Percentiles rank a stretch among this genome's conserved stretches.
These are phyloP conservation scores for Cylindrotheca fusiformis DNA, from an alignment of 108 stramenopile species.

Conservation along the genomic window DNA sequence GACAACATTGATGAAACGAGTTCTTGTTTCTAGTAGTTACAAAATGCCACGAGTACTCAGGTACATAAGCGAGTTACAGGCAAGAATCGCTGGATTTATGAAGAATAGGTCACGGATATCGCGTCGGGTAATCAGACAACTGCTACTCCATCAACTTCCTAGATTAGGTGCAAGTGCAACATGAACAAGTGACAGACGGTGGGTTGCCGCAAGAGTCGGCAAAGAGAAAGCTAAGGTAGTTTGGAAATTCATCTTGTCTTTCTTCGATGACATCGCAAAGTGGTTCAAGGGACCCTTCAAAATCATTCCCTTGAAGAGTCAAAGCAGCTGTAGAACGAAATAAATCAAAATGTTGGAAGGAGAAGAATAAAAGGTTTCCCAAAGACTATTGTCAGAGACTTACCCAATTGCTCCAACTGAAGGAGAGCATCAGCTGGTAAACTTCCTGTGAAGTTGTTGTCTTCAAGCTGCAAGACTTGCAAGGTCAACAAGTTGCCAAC, in stretches of 20 bases:
- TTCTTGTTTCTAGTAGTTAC: too few relatives aligned
- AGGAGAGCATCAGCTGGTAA: slow-evolving; percentile 31
- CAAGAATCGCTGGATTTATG: too few relatives aligned
- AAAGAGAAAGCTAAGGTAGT: slow-evolving; percentile 26
- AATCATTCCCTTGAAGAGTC: slow-evolving; percentile 25
- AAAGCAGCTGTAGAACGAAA: slow-evolving; percentile 18
- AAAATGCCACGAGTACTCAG: too few relatives aligned
- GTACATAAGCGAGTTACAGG: too few relatives aligned
- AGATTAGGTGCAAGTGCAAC: slow-evolving; percentile 28
- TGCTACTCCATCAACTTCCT: too few relatives aligned
- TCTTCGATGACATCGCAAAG: slow-evolving; percentile 28
- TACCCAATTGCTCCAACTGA: slow-evolving; percentile 30
- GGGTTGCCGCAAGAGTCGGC: slow-evolving; percentile 29
- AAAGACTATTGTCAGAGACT: neutral
- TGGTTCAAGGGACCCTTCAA: slow-evolving; percentile 32
- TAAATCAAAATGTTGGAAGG: neutral
- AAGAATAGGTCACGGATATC: too few relatives aligned
- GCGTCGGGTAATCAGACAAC: too few relatives aligned
- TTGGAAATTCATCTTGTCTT: slow-evolving; percentile 15
- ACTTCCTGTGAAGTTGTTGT: slow-evolving; percentile 52
- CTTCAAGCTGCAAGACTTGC: slow-evolving; percentile 47
- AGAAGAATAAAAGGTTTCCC: neutral
- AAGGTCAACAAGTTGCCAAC: slow-evolving; percentile 29
- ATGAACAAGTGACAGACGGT: slow-evolving; percentile 28
- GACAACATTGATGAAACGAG: too few relatives aligned